Percentiles rank a stretch among this genome's conserved stretches.
phyloP scores from a whole-genome alignment of 2,329 filamentous ascomycete species.

The Davidsoniella virescens region DNA sequence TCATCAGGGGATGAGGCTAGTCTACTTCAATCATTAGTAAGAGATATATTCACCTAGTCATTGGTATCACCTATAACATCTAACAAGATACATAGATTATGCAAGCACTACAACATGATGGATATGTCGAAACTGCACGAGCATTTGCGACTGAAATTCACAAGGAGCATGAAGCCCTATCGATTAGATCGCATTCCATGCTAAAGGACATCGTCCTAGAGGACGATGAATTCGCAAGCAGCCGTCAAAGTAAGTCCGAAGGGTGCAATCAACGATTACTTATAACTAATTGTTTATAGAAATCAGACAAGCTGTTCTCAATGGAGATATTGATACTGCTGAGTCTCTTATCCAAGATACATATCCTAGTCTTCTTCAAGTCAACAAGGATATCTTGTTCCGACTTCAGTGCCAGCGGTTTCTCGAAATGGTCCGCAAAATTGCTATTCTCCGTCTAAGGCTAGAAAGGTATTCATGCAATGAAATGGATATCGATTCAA shows the following conservation, averaged over 20 bases:
- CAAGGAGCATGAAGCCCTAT: constrained; percentile 54
- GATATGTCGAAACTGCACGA: constrained; percentile 82
- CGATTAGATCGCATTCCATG: constrained; percentile 35
- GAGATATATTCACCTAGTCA: no score
- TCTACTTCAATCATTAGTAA: no score
- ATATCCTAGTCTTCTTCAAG: constrained; percentile 65
- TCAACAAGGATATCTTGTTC: constrained; percentile 77
- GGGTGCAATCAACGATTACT: no score
- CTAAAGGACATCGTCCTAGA: constrained; percentile 45
- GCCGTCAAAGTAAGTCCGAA: constrained; percentile 56
- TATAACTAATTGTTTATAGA: constrained; percentile 31
- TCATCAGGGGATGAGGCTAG: no score
- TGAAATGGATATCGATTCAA: constrained; percentile 39
- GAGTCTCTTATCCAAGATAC: constrained; percentile 64
- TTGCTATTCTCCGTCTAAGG: constrained; percentile 24
- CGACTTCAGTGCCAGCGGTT: constrained; percentile 80
- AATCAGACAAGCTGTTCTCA: constrained; percentile 72
- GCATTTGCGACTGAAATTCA: constrained; percentile 75
- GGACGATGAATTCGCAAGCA: constrained; percentile 73
- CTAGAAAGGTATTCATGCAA: constrained; percentile 29
- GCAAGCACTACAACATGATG: constrained; percentile 87
- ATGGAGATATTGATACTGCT: constrained; percentile 82
- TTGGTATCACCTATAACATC: no score
- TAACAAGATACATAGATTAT: constrained; percentile 21
- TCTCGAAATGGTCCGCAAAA: constrained; percentile 77